phyloP scores from a whole-genome alignment of 2,329 filamentous ascomycete species.

The Talaromyces sp. region DNA sequence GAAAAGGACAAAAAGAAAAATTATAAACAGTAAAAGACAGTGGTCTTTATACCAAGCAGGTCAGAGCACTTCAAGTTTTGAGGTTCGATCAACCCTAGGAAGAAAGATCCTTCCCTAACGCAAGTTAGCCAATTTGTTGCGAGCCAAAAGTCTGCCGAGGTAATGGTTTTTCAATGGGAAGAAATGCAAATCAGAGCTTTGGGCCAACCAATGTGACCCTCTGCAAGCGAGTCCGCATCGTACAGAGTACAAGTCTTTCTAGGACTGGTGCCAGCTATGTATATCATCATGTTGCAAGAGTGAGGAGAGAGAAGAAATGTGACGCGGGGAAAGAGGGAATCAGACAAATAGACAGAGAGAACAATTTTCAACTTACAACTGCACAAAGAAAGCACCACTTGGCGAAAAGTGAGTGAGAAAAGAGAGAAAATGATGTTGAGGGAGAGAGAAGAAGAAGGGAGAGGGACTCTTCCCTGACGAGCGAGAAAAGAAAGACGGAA shows the following conservation, averaged over 20 bases:
- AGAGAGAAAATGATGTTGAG: neutral
- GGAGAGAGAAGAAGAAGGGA: slow-evolving; percentile 1
- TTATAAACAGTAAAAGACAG: slow-evolving; percentile 3
- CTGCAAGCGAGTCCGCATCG: slow-evolving; percentile 54
- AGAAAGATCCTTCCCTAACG: neutral
- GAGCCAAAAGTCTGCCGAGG: neutral
- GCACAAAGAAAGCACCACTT: neutral
- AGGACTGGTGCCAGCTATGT: slow-evolving; percentile 61
- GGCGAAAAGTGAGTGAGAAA: neutral
- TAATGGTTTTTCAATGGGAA: neutral
- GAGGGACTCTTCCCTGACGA: slow-evolving; percentile 8
- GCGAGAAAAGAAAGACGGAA: slow-evolving; percentile 14
- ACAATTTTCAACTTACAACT: neutral
- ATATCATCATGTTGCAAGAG: slow-evolving; percentile 47
- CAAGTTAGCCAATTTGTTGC: neutral
- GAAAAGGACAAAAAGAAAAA: neutral
- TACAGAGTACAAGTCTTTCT: slow-evolving; percentile 59
- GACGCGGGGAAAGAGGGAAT: neutral
- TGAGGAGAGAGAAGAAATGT: neutral
- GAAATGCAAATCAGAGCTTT: slow-evolving; percentile 12
- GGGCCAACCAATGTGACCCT: slow-evolving; percentile 34
- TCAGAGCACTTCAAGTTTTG: neutral
- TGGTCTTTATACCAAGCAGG: neutral
- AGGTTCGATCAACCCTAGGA: neutral
- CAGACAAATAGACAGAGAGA: neutral